Conservation (phyloP, 768 basidiomycete species). For the Boletus edulis region DNA sequence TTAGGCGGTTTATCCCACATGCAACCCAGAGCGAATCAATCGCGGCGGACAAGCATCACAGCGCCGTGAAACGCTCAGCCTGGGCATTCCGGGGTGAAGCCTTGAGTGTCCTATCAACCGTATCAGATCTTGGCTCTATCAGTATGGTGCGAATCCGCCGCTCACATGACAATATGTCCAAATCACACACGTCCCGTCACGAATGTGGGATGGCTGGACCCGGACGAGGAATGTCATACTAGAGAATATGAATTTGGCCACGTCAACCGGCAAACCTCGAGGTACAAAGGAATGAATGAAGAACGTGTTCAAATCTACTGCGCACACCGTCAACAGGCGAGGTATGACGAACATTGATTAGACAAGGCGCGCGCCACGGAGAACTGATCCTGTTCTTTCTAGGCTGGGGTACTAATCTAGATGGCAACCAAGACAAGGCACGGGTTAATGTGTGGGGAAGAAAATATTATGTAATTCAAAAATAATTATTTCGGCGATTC, state of each 20-base stretch:
- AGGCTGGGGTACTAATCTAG: constrained; percentile 26
- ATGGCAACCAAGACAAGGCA: constrained; percentile 22
- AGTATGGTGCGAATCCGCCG: constrained; percentile 13
- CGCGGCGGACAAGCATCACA: constrained; percentile 17
- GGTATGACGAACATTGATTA: constrained; percentile 4
- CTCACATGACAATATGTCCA: constrained; percentile 2
- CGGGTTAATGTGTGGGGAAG: constrained; percentile 22
- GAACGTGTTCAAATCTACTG: neutral
- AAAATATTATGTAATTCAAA: constrained; percentile 11
- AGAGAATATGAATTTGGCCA: neutral
- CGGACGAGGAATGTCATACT: neutral
- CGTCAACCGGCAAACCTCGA: constrained; percentile 6
- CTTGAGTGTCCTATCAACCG: constrained; percentile 23
- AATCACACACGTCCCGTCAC: constrained; percentile 3
- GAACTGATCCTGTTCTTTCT: constrained; percentile 3
- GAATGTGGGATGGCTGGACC: neutral
- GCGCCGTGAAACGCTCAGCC: constrained; percentile 27
- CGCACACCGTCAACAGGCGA: neutral
- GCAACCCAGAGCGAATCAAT: neutral
- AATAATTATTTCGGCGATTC: constrained; percentile 8
- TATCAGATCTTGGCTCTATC: constrained; percentile 29
- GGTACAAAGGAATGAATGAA: neutral
- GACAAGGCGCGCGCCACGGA: constrained; percentile 2
- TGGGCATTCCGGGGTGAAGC: constrained; percentile 4
- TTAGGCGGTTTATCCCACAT: neutral